Base-by-base conservation (phyloP, 2,329 filamentous ascomycete species). In the Cercospora beticola region DNA sequence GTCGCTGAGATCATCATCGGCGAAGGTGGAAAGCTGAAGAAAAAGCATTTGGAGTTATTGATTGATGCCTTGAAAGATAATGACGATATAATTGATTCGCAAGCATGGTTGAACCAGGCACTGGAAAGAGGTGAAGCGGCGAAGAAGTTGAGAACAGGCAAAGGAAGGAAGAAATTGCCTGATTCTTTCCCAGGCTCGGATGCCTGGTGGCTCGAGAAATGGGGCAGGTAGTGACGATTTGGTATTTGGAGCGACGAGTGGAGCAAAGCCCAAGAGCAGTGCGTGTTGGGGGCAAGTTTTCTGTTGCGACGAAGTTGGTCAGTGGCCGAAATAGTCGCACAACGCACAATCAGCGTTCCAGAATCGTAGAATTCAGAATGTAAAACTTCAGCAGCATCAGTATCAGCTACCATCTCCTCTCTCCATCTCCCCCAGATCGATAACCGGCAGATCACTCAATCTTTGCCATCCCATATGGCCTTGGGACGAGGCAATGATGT, bases 381-480 rank as follows among this genome's bases (percentile, higher is more conserved):
- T 5, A 28, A 3, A 28, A 3, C 5, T 28, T 28, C 26, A 28
- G 26, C 26, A 3, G 26, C 26, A 28, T 5, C 26, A 28, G 5
- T 28, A 28, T 28, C 26, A 28, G 26, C 26, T 3, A 28, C 26
- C 16, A 10, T 33, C 28, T n/a, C 12, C 4, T 14, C 21, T 16
- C 56, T 59, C 56, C 14, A 33, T 14, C 3, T 33, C 4, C 16
- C 16, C 28, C 31, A 67, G 16, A 58, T 49, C 57, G 62, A 76
- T 70, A 1, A 74, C 73, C n/a, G 79, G 78, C 65, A 82, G 71
- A 69, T 81, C 79, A 28, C n/a, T n/a, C n/a, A n/a, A n/a, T n/a
- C n/a, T n/a, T n/a, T n/a, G n/a, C n/a, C n/a, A n/a, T n/a, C n/a
- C n/a, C 74, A 74, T 74, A 81, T 76, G 30, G 30, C 7, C 30